A percentile compares a stretch with the other conserved stretches of the same genome.
Conservation (phyloP, 2,329 filamentous ascomycete genomes). For the Exophiala sp. region DNA sequence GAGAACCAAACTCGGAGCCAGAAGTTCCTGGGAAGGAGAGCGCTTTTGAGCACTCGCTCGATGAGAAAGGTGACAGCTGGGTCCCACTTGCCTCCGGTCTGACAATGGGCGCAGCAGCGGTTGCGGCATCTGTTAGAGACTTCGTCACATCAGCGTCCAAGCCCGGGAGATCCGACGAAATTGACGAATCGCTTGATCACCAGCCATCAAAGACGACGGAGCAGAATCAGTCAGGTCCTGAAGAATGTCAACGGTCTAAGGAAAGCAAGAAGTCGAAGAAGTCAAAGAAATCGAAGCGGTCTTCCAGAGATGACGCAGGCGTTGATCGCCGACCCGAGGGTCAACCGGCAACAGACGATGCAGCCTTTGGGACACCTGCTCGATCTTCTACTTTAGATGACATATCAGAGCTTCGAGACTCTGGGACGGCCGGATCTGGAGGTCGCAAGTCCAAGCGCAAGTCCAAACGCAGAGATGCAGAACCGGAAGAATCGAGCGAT, state of each 20-base stretch:
- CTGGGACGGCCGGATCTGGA: conserved; percentile 2
- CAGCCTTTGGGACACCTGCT: conserved; percentile 5
- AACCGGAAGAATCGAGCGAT: conserved; percentile 34
- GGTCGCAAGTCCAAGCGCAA: conserved; percentile 33
- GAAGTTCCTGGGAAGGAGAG: conserved; percentile 6
- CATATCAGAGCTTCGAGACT: background rate
- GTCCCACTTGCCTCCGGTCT: background rate
- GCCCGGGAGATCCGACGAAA: conserved; percentile 3
- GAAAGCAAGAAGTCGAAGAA: conserved; percentile 1
- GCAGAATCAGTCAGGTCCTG: conserved; percentile 21
- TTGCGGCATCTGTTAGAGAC: background rate
- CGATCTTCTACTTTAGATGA: conserved; percentile 24
- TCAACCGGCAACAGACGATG: conserved; percentile 1
- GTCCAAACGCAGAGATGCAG: conserved; percentile 31
- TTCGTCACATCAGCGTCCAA: background rate
- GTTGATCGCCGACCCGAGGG: background rate
- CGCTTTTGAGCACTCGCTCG: conserved; percentile 14
- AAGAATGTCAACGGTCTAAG: conserved; percentile 18
- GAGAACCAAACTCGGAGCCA: background rate
- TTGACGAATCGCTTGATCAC: conserved; percentile 8
- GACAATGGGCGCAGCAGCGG: conserved; percentile 6
- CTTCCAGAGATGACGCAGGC: conserved; percentile 18
- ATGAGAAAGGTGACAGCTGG: background rate
- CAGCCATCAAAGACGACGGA: conserved; percentile 3
- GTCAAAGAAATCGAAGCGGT: conserved; percentile 4